A percentile compares a stretch with the other conserved stretches of the same genome.
These are phyloP conservation scores for Durio zibethinus DNA, from an alignment of 345 rosid genomes.

Conservation along the genomic window DNA sequence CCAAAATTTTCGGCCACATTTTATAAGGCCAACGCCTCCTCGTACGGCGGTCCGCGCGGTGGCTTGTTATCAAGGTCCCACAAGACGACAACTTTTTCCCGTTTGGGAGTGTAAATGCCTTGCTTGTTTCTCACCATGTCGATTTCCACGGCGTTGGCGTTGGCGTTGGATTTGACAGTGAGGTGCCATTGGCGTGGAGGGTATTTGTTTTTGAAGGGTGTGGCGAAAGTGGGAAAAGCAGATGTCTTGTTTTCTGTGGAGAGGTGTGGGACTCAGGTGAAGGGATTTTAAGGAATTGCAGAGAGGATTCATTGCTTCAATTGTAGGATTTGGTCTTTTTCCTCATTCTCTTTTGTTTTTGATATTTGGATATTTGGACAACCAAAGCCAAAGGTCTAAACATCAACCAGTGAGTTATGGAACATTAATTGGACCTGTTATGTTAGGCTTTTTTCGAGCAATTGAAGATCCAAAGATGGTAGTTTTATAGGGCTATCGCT, in stretches of 20 bases:
- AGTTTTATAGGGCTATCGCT: background rate
- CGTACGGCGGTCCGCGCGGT: slow-evolving; percentile 76
- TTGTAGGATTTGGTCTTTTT: background rate
- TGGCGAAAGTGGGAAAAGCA: slow-evolving; percentile 18
- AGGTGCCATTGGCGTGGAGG: slow-evolving; percentile 6
- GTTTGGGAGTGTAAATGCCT: slow-evolving; percentile 63
- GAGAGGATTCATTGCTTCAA: slow-evolving; percentile 36
- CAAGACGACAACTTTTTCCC: slow-evolving; percentile 68
- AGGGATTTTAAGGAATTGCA: slow-evolving; percentile 31
- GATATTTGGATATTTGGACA: background rate
- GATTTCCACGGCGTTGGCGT: slow-evolving; percentile 50
- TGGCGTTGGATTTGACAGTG: slow-evolving; percentile 22
- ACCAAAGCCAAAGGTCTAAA: background rate
- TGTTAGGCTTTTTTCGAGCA: background rate
- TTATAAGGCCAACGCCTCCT: slow-evolving; percentile 63
- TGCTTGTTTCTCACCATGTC: slow-evolving; percentile 80
- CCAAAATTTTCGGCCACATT: slow-evolving; percentile 63
- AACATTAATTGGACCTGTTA: background rate
- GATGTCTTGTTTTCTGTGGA: slow-evolving; percentile 20
- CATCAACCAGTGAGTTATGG: background rate
- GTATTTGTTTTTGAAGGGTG: slow-evolving; percentile 12
- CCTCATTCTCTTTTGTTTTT: background rate
- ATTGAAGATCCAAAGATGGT: background rate
- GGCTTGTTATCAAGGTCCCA: slow-evolving; percentile 99
- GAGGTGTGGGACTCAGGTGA: slow-evolving; percentile 26